Conservation (phyloP, 345 rosid species). For the Pistacia integerrima region DNA sequence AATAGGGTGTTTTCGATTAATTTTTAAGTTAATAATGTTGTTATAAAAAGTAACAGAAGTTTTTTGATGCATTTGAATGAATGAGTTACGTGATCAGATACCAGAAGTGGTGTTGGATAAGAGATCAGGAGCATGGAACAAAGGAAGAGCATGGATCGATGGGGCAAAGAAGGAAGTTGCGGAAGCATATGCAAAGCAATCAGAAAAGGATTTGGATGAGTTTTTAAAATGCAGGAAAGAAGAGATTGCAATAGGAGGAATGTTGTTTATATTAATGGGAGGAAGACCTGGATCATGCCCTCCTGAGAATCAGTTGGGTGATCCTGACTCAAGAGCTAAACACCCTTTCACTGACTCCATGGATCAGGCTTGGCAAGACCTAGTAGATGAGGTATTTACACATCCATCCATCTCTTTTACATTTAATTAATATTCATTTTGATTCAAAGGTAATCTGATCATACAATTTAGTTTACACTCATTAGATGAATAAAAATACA, state of each 20-base stretch:
- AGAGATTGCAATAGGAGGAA: conserved; percentile 56
- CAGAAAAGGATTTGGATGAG: conserved; percentile 53
- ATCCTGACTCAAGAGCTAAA: conserved; percentile 50
- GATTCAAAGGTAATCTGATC: no score
- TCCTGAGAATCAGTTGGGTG: conserved; percentile 47
- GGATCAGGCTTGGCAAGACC: conserved; percentile 72
- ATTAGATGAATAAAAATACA: no score
- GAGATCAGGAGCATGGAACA: conserved; percentile 53
- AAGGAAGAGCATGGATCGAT: conserved; percentile 61
- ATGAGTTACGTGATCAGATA: conserved; percentile 27
- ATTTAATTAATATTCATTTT: neutral
- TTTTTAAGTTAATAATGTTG: no score
- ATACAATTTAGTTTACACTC: no score
- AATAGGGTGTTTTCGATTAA: no score
- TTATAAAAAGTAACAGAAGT: no score
- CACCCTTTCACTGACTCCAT: conserved; percentile 61
- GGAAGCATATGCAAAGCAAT: conserved; percentile 53
- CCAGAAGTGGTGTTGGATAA: conserved; percentile 47
- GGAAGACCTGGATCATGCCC: conserved; percentile 42
- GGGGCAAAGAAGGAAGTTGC: conserved; percentile 52
- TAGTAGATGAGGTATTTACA: conserved; percentile 48
- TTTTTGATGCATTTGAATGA: no score
- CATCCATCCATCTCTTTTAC: neutral
- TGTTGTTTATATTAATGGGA: conserved; percentile 56
- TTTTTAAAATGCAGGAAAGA: conserved; percentile 58